Percentiles rank a stretch among this genome's conserved stretches.
These are phyloP conservation scores for Macrophomina tecta DNA, from an alignment of 2,329 filamentous ascomycete genomes.

Conservation along the genomic window DNA sequence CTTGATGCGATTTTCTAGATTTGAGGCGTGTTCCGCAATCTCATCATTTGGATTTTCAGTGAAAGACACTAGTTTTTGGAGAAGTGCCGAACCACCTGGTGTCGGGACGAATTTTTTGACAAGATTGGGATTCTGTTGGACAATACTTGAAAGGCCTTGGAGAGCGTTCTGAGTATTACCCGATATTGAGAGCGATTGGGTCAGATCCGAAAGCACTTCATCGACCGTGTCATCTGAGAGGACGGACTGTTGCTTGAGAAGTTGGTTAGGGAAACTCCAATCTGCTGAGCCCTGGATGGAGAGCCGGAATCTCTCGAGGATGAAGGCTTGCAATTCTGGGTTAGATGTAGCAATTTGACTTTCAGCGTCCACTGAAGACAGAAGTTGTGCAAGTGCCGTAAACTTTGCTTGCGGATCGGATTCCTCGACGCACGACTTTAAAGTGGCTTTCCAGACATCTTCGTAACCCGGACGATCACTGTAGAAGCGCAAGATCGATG, in stretches of 20 bases:
- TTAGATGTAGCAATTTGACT: slow-evolving; percentile 45
- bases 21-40: slow-evolving; percentile 52
- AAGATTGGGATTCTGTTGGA: slow-evolving; percentile 47
- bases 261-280: slow-evolving; percentile 45
- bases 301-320: slow-evolving; percentile 38
- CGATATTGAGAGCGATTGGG: slow-evolving; percentile 45
- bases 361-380: slow-evolving; percentile 45
- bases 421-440: slow-evolving; percentile 39
- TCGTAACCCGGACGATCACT: slow-evolving; percentile 39
- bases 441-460: slow-evolving; percentile 39
- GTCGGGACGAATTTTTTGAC: slow-evolving; percentile 53
- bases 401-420: slow-evolving; percentile 38
- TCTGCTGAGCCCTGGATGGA: slow-evolving; percentile 42
- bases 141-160: slow-evolving; percentile 54
- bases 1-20: slow-evolving; percentile 46
- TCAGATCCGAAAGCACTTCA: slow-evolving; percentile 45
- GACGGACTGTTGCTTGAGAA: slow-evolving; percentile 43
- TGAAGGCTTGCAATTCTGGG: slow-evolving; percentile 43
- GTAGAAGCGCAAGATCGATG: slow-evolving; percentile 67
- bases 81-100: slow-evolving; percentile 55
- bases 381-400: slow-evolving; percentile 40
- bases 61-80: slow-evolving; percentile 59
- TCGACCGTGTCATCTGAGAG: slow-evolving; percentile 46
- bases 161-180: slow-evolving; percentile 44
- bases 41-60: slow-evolving; percentile 60